Evolutionary conservation across 257 asterid species (phyloP).

Genomic region (Orobanche coerulescens): DNA sequence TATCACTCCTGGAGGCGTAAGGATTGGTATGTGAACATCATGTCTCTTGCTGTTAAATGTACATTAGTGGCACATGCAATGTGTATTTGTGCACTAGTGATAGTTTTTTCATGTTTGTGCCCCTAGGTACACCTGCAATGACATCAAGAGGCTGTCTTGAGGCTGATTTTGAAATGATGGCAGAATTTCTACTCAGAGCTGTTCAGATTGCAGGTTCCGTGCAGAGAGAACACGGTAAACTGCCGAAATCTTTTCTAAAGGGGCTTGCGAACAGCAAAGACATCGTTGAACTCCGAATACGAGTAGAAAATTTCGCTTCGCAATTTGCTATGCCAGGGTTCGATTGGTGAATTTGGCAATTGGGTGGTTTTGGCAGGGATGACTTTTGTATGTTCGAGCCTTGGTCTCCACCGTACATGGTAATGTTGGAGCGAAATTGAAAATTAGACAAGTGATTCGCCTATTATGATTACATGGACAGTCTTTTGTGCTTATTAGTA

Average conservation of each 20-base stretch:
- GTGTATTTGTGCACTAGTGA: not conserved
- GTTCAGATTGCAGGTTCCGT: conserved; percentile 54
- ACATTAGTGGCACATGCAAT: not conserved
- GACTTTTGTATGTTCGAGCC: not conserved
- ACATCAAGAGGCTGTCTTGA: conserved; percentile 81
- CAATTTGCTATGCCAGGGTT: conserved; percentile 81
- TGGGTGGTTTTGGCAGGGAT: not conserved
- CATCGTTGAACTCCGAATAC: conserved; percentile 41
- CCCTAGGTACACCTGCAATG: conserved; percentile 86
- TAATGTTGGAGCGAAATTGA: not conserved
- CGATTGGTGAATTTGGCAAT: conserved; percentile 32
- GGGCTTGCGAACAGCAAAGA: conserved; percentile 74
- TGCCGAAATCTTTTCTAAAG: conserved; percentile 46
- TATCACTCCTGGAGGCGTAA: conserved; percentile 68
- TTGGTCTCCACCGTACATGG: conserved; percentile 9
- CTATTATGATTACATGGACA: not conserved
- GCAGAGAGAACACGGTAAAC: conserved; percentile 67
- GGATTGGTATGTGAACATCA: conserved; percentile 52
- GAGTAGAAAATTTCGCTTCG: conserved; percentile 59
- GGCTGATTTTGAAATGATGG: conserved; percentile 62
- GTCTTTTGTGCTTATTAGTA: not conserved
- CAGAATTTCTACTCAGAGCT: conserved; percentile 67
- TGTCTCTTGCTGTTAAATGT: not conserved
- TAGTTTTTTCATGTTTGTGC: not conserved
- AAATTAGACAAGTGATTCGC: not conserved